These are phyloP conservation scores for Penicillium polonicum DNA, from an alignment of 2,329 filamentous ascomycete genomes.

Conservation along the genomic window DNA sequence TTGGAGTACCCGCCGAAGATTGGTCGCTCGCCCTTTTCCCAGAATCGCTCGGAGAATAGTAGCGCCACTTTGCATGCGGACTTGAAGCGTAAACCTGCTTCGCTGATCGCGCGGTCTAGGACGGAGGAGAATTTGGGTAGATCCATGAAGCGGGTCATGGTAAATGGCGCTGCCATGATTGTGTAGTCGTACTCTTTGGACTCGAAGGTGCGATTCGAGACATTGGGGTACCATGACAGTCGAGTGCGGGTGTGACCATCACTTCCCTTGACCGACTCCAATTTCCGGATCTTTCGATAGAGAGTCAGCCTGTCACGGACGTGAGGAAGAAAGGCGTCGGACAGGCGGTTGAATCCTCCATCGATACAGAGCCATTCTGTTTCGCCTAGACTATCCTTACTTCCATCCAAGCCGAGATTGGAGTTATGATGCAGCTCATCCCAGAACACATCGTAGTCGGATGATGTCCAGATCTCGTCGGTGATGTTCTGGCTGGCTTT, in stretches of 20 bases:
- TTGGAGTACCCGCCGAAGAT: slow-evolving; percentile 34
- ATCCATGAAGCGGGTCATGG: slow-evolving; percentile 41
- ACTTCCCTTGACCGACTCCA: slow-evolving; percentile 15
- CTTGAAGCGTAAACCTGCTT: slow-evolving; percentile 32
- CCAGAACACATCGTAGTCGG: slow-evolving; percentile 38
- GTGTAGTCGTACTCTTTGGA: slow-evolving; percentile 41
- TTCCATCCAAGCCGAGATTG: slow-evolving; percentile 34
- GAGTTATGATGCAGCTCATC: slow-evolving; percentile 37
- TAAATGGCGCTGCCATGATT: slow-evolving; percentile 41
- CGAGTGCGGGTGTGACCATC: slow-evolving; percentile 16
- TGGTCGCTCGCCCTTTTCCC: slow-evolving; percentile 32
- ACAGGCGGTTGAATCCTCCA: slow-evolving; percentile 37
- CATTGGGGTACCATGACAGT: slow-evolving; percentile 26
- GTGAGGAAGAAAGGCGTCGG: slow-evolving; percentile 38
- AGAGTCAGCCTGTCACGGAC: slow-evolving; percentile 26
- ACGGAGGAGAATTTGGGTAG: slow-evolving; percentile 37
- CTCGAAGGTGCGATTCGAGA: slow-evolving; percentile 24
- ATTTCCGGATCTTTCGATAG: slow-evolving; percentile 26
- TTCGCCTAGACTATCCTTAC: slow-evolving; percentile 24
- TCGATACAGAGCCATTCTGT: slow-evolving; percentile 34
- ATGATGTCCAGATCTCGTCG: slow-evolving; percentile 34
- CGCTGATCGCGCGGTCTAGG: slow-evolving; percentile 23
- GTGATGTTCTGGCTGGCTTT: slow-evolving; percentile 40
- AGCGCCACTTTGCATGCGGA: slow-evolving; percentile 36
- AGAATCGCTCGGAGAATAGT: slow-evolving; percentile 35